Conservation (phyloP, 768 basidiomycete genomes). For the Psilocybe cyanescens region DNA sequence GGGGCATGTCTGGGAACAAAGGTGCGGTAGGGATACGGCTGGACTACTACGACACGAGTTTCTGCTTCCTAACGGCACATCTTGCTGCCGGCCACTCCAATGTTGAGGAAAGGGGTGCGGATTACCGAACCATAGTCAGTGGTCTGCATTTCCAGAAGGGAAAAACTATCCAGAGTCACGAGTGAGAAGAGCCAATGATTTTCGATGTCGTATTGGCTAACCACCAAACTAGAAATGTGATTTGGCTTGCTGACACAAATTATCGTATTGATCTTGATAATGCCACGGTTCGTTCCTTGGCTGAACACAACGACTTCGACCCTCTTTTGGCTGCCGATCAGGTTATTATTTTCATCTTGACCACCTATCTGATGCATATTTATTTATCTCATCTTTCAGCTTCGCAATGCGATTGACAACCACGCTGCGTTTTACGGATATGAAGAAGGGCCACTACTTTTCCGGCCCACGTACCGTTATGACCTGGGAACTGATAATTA, state of each 20-base stretch:
- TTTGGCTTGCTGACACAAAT: constrained; percentile 96
- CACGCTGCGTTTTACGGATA: constrained; percentile 83
- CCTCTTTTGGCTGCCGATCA: constrained; percentile 84
- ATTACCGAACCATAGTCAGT: constrained; percentile 85
- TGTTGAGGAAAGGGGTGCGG: constrained; percentile 87
- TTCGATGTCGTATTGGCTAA: constrained; percentile 4
- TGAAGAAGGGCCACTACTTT: constrained; percentile 88
- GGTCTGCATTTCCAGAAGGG: constrained; percentile 90
- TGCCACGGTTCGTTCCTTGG: constrained; percentile 72
- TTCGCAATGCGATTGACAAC: constrained; percentile 71
- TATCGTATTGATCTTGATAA: constrained; percentile 92
- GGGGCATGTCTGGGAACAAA: constrained; percentile 97
- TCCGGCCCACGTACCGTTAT: constrained; percentile 95
- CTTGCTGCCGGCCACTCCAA: constrained; percentile 95
- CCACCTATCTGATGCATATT: not conserved
- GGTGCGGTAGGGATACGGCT: constrained; percentile 94
- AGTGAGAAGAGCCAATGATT: constrained; percentile 55
- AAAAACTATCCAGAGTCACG: constrained; percentile 86
- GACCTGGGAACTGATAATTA: constrained; percentile 82
- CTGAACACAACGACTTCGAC: constrained; percentile 68
- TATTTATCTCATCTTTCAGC: constrained; percentile 41
- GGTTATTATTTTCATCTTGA: constrained; percentile 45
- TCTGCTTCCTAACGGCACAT: constrained; percentile 96
- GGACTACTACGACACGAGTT: constrained; percentile 87
- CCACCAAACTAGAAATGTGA: constrained; percentile 66